phyloP scores from a whole-genome alignment of 345 rosid genomes.

The Salix viminalis region DNA sequence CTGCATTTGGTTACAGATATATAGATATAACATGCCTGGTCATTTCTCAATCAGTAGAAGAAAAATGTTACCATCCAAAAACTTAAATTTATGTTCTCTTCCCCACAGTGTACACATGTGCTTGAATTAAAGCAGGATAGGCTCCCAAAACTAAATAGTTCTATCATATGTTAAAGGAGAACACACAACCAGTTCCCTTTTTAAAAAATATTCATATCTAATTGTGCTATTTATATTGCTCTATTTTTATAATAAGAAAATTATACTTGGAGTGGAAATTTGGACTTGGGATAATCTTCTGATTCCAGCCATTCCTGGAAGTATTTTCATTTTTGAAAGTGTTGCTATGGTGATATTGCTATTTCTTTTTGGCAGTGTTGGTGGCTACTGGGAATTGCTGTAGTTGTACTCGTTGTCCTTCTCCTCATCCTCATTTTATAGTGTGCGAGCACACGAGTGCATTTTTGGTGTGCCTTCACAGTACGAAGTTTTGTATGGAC shows the following conservation, averaged over 20 bases:
- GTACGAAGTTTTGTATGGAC: background rate
- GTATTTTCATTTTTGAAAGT: background rate
- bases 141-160: background rate
- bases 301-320: no score
- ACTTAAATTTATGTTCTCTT: background rate
- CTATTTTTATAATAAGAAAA: no score
- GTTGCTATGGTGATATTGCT: background rate
- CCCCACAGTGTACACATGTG: background rate
- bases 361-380: conserved; percentile 52
- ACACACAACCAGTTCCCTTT: no score
- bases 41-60: background rate
- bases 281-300: no score
- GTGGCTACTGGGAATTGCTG: conserved; percentile 55
- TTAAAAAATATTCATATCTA: no score
- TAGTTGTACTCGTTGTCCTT: conserved; percentile 40
- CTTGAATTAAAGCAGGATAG: background rate
- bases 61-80: background rate
- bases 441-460: conserved; percentile 5
- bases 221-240: no score
- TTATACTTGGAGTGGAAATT: no score
- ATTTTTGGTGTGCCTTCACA: background rate
- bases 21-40: background rate
- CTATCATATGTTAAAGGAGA: no score
- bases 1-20: no score
- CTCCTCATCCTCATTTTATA: conserved; percentile 43